A percentile compares a stretch with the other conserved stretches of the same genome.
Conservation (phyloP, 352 stramenopile species). For the Detonula confervacea region DNA sequence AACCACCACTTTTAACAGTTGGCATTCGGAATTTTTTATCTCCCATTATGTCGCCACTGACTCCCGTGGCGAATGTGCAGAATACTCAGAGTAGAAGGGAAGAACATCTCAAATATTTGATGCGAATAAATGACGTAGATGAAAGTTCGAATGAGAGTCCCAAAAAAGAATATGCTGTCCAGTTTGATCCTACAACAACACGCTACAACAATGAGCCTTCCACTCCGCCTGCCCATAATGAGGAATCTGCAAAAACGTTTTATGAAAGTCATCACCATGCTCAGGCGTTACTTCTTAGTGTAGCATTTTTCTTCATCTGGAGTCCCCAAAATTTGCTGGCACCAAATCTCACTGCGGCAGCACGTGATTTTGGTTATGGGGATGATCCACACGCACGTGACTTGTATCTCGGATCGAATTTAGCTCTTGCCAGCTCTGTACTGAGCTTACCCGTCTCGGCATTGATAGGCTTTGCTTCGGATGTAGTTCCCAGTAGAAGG, state of each 20-base stretch:
- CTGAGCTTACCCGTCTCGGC: conserved; percentile 69
- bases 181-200: conserved; percentile 10
- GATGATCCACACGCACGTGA: conserved; percentile 57
- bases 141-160: neutral
- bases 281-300: conserved; percentile 66
- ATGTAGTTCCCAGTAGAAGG: conserved; percentile 65
- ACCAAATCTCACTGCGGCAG: conserved; percentile 78
- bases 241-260: neutral
- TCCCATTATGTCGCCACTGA: conserved; percentile 23
- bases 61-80: neutral
- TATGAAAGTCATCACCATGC: conserved; percentile 37
- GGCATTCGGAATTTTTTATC: conserved; percentile 3
- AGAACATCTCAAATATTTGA: conserved; percentile 1
- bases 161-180: conserved; percentile 7
- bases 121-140: conserved; percentile 14
- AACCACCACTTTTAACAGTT: conserved; percentile 14
- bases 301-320: conserved; percentile 76
- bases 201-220: conserved; percentile 7
- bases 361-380: conserved; percentile 59
- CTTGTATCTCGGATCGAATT: conserved; percentile 72
- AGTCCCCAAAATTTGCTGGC: conserved; percentile 73
- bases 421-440: conserved; percentile 64
- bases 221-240: neutral
- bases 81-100: neutral
- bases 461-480: conserved; percentile 70